A percentile compares a stretch with the other conserved stretches of the same genome.
These are phyloP conservation scores for Annulohypoxylon nitens DNA, from an alignment of 495 filamentous ascomycete genomes.

Conservation along the genomic window DNA sequence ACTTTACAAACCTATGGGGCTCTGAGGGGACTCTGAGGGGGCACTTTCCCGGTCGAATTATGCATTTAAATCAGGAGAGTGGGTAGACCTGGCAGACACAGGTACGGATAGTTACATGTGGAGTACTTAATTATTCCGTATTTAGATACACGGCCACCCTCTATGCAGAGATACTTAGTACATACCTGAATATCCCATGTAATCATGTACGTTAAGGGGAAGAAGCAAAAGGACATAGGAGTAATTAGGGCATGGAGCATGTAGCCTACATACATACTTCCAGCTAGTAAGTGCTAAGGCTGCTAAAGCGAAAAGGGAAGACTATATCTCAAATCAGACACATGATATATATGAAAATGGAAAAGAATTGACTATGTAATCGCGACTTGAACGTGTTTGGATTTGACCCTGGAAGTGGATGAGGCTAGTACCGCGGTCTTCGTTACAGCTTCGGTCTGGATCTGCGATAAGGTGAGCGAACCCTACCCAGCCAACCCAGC, in stretches of 20 bases:
- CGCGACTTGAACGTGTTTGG: not conserved
- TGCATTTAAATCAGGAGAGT: conserved; percentile 1
- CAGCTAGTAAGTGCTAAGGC: too few species aligned
- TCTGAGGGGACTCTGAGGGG: not conserved
- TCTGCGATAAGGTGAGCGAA: conserved; percentile 12
- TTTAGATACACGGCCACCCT: conserved; percentile 13
- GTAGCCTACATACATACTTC: not conserved
- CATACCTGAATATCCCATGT: not conserved
- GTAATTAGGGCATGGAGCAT: too few species aligned
- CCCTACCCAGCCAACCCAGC: not conserved
- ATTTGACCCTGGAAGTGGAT: not conserved
- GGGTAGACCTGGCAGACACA: not conserved
- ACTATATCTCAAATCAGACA: not conserved
- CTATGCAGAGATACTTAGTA: conserved; percentile 5
- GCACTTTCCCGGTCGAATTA: not conserved
- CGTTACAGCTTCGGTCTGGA: conserved; percentile 3
- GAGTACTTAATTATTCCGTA: conserved; percentile 11
- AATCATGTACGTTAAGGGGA: not conserved
- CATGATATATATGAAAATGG: not conserved
- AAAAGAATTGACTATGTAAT: not conserved
- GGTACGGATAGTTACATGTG: conserved; percentile 28
- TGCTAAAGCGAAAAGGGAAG: not conserved
- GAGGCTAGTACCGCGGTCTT: not conserved
- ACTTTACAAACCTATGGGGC: conserved; percentile 18
- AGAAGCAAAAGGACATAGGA: too few species aligned